Base-by-base conservation (phyloP, 2,329 filamentous ascomycete species). In the Paecilomyces niveus region DNA sequence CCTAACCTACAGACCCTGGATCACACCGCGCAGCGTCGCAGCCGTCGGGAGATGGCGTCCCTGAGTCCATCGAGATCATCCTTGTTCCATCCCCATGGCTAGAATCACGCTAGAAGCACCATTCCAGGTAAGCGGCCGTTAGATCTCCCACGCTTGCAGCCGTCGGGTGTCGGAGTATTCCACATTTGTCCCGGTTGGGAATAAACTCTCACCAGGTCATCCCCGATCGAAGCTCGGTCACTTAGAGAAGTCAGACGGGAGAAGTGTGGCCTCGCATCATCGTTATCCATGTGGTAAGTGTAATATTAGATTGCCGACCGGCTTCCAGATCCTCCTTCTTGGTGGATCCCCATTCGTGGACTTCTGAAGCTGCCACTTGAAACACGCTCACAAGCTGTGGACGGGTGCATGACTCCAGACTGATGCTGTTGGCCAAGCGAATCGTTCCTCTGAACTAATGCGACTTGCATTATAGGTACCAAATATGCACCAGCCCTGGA, bases 51-150 rank as follows among this genome's bases (percentile, higher is more conserved):
- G 39, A 52, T 24, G 21, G 50, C 22, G 50, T 52, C 21, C 26
- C 50, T 29, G 24, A 13, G 21, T 8, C 50, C 10, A 52, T 52
- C 21, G 8, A 24, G 21, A 8, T n/a, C 13, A 29, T 52, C 21
- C 50, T 29, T 52, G 50, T 24, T 29, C 50, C 22, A 63, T 58
- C 50, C 57, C 61, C 64, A 64, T 64, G 60, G 61, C 65, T 67
- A 67, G 64, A 68, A 66, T 33, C 45, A 56, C 64, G 63, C 65
- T 68, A 68, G 66, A 68, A 62, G 55, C 61, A 58, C 10, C 52
- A 22, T 13, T 24, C 32, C 13, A 57, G 13, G 45, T 55, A 55
- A 54, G 15, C 18, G 51, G 24, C 35, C 35, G 33, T 49, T 39
- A 24, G 33, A 45, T 45, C 26, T 56, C 22, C 24, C 32, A 29